Evolutionary conservation across 2,329 filamentous ascomycete species (phyloP).

Genomic region (Colletotrichum orchidophilum): DNA sequence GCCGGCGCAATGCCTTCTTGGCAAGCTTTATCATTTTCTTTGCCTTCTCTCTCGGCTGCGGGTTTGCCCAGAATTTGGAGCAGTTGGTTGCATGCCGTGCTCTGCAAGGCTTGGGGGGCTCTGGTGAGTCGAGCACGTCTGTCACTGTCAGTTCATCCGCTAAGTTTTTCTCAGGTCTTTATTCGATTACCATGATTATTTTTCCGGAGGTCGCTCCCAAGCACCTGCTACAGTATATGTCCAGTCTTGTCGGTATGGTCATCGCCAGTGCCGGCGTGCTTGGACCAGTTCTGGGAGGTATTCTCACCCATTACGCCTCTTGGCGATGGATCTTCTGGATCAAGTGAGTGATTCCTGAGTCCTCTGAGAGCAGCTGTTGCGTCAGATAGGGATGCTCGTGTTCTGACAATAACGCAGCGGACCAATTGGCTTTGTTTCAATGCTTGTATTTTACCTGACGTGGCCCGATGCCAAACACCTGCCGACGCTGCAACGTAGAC

Average conservation of each 20-base stretch:
- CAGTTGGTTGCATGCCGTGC: constrained; percentile 53
- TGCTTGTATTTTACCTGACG: constrained; percentile 55
- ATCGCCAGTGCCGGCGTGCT: constrained; percentile 59
- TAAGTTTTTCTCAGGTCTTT: constrained; percentile 50
- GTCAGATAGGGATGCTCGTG: not conserved
- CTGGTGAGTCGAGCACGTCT: constrained; percentile 46
- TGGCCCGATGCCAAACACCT: constrained; percentile 60
- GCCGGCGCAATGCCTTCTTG: constrained; percentile 61
- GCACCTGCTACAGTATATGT: constrained; percentile 52
- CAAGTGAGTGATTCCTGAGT: constrained; percentile 53
- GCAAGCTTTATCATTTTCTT: constrained; percentile 63
- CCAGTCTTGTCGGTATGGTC: constrained; percentile 57
- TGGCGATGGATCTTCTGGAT: constrained; percentile 70
- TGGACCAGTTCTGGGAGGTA: constrained; percentile 61
- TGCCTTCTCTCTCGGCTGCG: constrained; percentile 65
- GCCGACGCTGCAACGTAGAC: constrained; percentile 47
- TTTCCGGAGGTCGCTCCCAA: constrained; percentile 59
- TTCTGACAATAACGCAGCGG: constrained; percentile 40
- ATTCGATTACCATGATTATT: constrained; percentile 65
- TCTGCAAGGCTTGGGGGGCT: constrained; percentile 59
- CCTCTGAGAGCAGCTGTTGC: too few species aligned
- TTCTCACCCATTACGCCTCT: constrained; percentile 57
- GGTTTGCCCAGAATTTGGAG: constrained; percentile 51
- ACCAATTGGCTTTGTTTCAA: constrained; percentile 58
- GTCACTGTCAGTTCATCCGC: constrained; percentile 11